These are phyloP conservation scores for Rosa persica DNA, from an alignment of 306 rosid species.

Conservation along the genomic window DNA sequence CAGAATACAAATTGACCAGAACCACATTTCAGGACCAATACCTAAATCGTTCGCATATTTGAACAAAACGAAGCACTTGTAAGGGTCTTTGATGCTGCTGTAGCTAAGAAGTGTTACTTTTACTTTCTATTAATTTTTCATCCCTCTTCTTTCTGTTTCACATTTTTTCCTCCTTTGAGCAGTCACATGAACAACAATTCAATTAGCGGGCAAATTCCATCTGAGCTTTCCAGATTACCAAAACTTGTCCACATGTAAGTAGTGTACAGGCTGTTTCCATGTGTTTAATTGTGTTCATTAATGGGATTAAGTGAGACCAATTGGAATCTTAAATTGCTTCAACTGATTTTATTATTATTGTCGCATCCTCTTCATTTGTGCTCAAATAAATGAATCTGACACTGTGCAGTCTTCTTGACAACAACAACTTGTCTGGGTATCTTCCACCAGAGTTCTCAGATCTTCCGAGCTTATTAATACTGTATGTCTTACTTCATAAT, in stretches of 20 bases:
- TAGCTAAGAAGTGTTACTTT: neutral
- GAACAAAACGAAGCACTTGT: conserved; percentile 67
- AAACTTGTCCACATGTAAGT: conserved; percentile 81
- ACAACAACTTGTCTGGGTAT: conserved; percentile 80
- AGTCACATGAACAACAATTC: conserved; percentile 99
- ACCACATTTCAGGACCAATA: conserved; percentile 65
- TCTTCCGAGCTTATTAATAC: conserved; percentile 48
- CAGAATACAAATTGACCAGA: conserved; percentile 76
- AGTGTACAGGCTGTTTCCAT: neutral
- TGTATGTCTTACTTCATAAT: conserved; percentile 35
- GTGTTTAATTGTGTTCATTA: neutral
- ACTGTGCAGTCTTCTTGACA: conserved; percentile 87
- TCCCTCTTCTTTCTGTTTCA: conserved; percentile 2
- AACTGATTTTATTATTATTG: neutral
- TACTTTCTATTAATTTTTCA: neutral
- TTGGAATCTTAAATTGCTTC: neutral
- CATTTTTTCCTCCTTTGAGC: conserved; percentile 31
- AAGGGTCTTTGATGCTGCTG: conserved; percentile 41
- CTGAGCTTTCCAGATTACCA: conserved; percentile 59
- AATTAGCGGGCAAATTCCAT: conserved; percentile 78
- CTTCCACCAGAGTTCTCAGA: conserved; percentile 63
- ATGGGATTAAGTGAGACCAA: neutral
- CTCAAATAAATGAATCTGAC: conserved; percentile 7
- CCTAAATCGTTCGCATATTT: conserved; percentile 76
- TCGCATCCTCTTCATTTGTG: neutral